A percentile compares a stretch with the other conserved stretches of the same genome.
Conservation (phyloP, 805 yeast genomes). For the Ogataea saltuana region DNA sequence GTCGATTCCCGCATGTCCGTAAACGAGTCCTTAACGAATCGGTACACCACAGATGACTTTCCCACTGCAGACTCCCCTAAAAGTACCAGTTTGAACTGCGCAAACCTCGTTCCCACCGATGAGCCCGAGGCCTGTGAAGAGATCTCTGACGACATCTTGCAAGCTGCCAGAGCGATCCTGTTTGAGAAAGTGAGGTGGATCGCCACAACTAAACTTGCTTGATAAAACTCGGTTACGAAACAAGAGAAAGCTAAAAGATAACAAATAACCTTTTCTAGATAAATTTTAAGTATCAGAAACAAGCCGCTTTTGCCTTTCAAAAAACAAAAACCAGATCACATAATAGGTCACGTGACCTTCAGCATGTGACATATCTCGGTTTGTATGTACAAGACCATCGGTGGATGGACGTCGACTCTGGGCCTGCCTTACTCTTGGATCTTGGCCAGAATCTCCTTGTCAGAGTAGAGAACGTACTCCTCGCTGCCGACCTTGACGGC, state of each 20-base stretch:
- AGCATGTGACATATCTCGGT: too few relatives aligned
- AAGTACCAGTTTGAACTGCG: slow-evolving; percentile 61
- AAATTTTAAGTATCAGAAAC: background rate
- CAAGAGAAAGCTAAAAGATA: background rate
- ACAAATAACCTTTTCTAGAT: background rate
- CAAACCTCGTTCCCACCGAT: slow-evolving; percentile 36
- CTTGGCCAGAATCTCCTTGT: slow-evolving; percentile 93
- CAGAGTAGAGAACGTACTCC: slow-evolving; percentile 65
- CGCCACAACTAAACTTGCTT: too few relatives aligned
- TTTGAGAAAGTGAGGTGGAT: too few relatives aligned
- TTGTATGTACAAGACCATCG: slow-evolving; percentile 2
- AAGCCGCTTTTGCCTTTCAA: too few relatives aligned
- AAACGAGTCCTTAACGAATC: slow-evolving; percentile 73
- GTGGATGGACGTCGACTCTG: background rate
- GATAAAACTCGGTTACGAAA: too few relatives aligned
- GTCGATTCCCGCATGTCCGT: slow-evolving; percentile 76
- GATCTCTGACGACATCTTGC: slow-evolving; percentile 10
- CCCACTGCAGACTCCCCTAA: slow-evolving; percentile 70
- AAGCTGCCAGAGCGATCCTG: too few relatives aligned
- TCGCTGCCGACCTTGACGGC: slow-evolving; percentile 80
- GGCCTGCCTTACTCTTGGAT: slow-evolving; percentile 58
- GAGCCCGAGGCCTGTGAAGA: slow-evolving; percentile 23
- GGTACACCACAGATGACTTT: slow-evolving; percentile 62
- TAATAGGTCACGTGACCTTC: background rate
- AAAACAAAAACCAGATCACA: background rate